Conservation (phyloP, 2,329 filamentous ascomycete species). For the Arthroderma sp. region DNA sequence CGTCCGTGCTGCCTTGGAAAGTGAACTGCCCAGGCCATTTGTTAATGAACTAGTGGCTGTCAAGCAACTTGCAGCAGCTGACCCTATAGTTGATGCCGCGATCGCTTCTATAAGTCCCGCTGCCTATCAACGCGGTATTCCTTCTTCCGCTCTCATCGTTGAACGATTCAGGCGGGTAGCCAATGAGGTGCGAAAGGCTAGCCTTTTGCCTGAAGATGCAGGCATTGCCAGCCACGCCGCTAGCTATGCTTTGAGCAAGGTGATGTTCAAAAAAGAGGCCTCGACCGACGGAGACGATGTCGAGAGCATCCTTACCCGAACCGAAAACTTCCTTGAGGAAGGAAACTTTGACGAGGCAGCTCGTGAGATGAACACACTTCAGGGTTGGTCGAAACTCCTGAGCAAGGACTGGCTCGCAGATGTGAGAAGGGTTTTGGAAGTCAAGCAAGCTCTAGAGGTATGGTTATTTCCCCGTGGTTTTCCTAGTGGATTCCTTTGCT, state of each 20-base stretch:
- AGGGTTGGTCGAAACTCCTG: constrained; percentile 90
- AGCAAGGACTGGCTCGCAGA: constrained; percentile 89
- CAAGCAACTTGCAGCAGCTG: constrained; percentile 76
- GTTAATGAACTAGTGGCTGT: constrained; percentile 84
- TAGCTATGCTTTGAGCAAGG: constrained; percentile 76
- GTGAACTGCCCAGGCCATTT: constrained; percentile 68
- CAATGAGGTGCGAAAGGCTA: constrained; percentile 83
- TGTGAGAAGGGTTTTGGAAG: constrained; percentile 82
- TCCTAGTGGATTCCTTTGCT: constrained; percentile 1
- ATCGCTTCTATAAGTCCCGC: constrained; percentile 92
- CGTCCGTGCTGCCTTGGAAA: constrained; percentile 70
- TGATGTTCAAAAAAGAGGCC: constrained; percentile 90
- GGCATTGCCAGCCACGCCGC: constrained; percentile 90
- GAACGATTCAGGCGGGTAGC: constrained; percentile 94
- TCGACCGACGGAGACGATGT: constrained; percentile 76
- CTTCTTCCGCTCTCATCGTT: constrained; percentile 71
- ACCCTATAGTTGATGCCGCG: constrained; percentile 78
- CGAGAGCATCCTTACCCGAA: constrained; percentile 80
- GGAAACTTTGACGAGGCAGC: constrained; percentile 84
- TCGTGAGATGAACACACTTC: constrained; percentile 83
- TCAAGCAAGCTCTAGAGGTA: constrained; percentile 90
- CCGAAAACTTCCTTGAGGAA: constrained; percentile 82
- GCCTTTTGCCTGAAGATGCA: constrained; percentile 80
- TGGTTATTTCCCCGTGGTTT: constrained; percentile 18
- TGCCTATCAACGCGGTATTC: constrained; percentile 85